Evolutionary conservation across 345 rosid species (phyloP), one percentile per base, ranked within the genome.

Genomic region (Geranium rotundifolium): DNA sequence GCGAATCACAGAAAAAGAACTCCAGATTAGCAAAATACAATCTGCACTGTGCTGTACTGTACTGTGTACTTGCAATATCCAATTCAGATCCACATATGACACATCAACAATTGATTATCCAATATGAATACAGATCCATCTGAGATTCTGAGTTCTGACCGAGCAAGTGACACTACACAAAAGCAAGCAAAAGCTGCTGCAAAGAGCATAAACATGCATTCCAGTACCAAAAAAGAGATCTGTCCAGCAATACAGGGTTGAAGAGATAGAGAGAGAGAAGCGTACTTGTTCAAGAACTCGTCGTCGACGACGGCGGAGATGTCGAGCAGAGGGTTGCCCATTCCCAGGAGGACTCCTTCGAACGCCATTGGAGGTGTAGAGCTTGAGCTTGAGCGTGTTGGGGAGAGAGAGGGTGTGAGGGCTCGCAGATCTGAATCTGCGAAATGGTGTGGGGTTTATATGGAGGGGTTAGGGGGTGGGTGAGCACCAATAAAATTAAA

Each of bases 301-400:
- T 88, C 89, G 71, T 90, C 95, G 54, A 95, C 99, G 56, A 86
- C 93, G 52, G 99, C 84, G 1, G 95, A 86, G 75, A 90, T 82
- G 88, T 95, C 99, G 60, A 95, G 89, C 55, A 95, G 97, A n/a
- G 97, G 99, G 63, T 90, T 95, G 15, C 99, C 97, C 95, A 95
- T 90, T 3, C 99, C 97, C 68, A 95, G 14, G 3, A 93, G 73
- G 65, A 88, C 69, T 17, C 91, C 81, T 49, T 85, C 84, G 79
- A 10, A 66, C 20, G 84, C 87, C 95, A 88, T 91, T 67, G 19
- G 50, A 56, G 27, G 27, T 23, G 71, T 30, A 19, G 60, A 29
- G 67, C 7, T 23, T 5, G 8, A 17, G 29, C 17, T 50, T 3
- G 18, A 37, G 19, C n/a, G 13, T 30, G 34, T 5, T 23, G 27